Evolutionary conservation across 192 early-diverging fungal species (phyloP).

Genomic region (Rhizophlyctis rosea): DNA sequence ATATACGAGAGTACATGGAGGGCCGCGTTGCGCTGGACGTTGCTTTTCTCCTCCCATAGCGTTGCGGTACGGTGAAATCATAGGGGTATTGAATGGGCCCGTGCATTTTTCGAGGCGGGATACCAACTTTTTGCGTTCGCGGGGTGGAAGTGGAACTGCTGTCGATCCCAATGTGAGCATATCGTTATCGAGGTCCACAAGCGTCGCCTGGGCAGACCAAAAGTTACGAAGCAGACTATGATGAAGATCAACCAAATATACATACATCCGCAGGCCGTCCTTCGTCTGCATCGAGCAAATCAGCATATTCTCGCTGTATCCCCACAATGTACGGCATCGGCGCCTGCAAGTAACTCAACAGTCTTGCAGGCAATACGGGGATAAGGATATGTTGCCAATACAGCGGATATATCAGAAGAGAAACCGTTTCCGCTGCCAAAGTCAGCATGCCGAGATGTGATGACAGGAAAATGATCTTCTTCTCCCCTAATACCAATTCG

Average conservation of each 20-base stretch:
- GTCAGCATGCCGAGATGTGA: constrained; percentile 66
- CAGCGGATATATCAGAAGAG: constrained; percentile 65
- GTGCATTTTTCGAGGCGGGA: constrained; percentile 57
- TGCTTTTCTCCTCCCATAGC: background rate
- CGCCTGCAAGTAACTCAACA: constrained; percentile 65
- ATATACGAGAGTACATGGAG: constrained; percentile 54
- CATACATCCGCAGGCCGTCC: constrained; percentile 65
- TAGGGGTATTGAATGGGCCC: no score
- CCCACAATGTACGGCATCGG: constrained; percentile 80
- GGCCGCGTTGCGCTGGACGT: constrained; percentile 42
- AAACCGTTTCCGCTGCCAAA: constrained; percentile 60
- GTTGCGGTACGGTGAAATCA: background rate
- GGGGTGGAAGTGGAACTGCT: constrained; percentile 50
- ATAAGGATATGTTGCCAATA: constrained; percentile 78
- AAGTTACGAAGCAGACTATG: background rate
- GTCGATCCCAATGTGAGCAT: constrained; percentile 43
- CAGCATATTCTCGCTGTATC: constrained; percentile 53
- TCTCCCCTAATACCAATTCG: constrained; percentile 69
- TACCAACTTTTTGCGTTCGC: constrained; percentile 64
- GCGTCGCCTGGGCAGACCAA: constrained; percentile 23
- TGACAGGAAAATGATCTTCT: constrained; percentile 71
- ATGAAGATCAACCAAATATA: constrained; percentile 17
- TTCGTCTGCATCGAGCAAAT: constrained; percentile 44
- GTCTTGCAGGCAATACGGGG: constrained; percentile 63
- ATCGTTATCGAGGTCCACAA: constrained; percentile 73